These are phyloP conservation scores for Fusarium virguliforme DNA, from an alignment of 2,329 filamentous ascomycete species.

Conservation along the genomic window DNA sequence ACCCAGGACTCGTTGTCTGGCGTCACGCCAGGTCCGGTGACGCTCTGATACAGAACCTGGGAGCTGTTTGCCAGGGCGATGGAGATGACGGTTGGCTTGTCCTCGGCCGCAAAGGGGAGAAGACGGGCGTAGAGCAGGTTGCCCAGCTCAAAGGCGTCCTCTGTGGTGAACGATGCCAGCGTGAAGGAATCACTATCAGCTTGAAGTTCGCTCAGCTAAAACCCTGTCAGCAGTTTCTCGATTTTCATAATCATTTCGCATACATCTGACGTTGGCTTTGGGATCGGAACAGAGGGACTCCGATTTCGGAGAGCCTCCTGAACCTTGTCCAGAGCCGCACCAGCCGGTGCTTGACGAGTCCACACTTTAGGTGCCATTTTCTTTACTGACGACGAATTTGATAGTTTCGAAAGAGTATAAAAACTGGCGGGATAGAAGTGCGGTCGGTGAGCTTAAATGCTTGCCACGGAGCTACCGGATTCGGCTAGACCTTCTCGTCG, in stretches of 20 bases:
- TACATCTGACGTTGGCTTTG: slow-evolving; percentile 45
- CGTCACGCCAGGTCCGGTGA: slow-evolving; percentile 75
- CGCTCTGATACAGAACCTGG: slow-evolving; percentile 80
- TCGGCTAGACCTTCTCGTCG: slow-evolving; percentile 41
- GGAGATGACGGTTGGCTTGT: slow-evolving; percentile 71
- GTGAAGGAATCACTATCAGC: slow-evolving; percentile 62
- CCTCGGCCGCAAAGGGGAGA: slow-evolving; percentile 61
- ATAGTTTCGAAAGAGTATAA: not conserved
- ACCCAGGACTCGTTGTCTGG: slow-evolving; percentile 84
- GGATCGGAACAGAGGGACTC: slow-evolving; percentile 28
- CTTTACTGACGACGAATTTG: not conserved
- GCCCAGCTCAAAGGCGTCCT: slow-evolving; percentile 77
- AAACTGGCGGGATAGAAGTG: not conserved
- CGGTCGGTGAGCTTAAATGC: slow-evolving; percentile 13
- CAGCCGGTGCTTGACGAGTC: slow-evolving; percentile 31
- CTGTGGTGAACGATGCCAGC: slow-evolving; percentile 71
- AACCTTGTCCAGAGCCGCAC: slow-evolving; percentile 43
- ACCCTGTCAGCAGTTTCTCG: slow-evolving; percentile 15
- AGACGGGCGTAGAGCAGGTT: slow-evolving; percentile 76
- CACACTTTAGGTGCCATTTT: slow-evolving; percentile 41
- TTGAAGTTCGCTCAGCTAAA: slow-evolving; percentile 52
- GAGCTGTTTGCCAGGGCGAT: slow-evolving; percentile 73
- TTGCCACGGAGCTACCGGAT: not conserved
- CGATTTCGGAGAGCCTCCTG: slow-evolving; percentile 40
- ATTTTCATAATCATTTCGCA: not conserved